Evolutionary conservation across 768 basidiomycete genomes (phyloP).

Genomic region (Boletus rubroflammeus): DNA sequence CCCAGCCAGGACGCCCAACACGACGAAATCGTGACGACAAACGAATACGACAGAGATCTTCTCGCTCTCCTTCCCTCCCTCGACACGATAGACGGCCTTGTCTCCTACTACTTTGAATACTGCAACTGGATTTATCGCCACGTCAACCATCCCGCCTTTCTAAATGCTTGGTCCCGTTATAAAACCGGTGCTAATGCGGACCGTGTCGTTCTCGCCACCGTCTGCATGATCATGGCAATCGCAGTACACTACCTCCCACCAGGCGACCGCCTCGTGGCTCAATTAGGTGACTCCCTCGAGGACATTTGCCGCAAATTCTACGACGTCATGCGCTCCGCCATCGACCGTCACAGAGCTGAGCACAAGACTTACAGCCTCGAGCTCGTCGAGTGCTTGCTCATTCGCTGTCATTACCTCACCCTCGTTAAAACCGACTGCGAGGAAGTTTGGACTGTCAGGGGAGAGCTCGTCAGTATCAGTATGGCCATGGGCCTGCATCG

Average conservation of each 20-base stretch:
- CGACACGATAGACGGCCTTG: constrained; percentile 67
- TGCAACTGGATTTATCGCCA: constrained; percentile 88
- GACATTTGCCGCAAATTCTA: constrained; percentile 66
- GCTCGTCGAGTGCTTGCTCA: constrained; percentile 69
- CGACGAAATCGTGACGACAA: constrained; percentile 41
- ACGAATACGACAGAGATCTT: constrained; percentile 71
- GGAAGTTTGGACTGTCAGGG: constrained; percentile 74
- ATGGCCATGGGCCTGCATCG: constrained; percentile 84
- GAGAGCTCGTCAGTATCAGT: constrained; percentile 69
- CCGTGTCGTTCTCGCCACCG: constrained; percentile 66
- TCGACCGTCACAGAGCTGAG: constrained; percentile 60
- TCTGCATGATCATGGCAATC: constrained; percentile 72
- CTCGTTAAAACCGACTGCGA: constrained; percentile 74
- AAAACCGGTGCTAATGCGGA: constrained; percentile 64
- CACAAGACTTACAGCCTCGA: constrained; percentile 63
- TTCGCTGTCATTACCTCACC: constrained; percentile 68
- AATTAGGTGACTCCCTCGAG: constrained; percentile 49
- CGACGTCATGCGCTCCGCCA: constrained; percentile 60
- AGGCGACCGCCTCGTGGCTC: constrained; percentile 57
- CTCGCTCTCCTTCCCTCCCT: constrained; percentile 61
- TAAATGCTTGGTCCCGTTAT: constrained; percentile 67
- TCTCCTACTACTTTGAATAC: constrained; percentile 78
- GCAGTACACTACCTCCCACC: constrained; percentile 69
- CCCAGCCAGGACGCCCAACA: constrained; percentile 44
- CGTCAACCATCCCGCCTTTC: constrained; percentile 62